A percentile compares a stretch with the other conserved stretches of the same genome.
phyloP scores from a whole-genome alignment of 1,284 basidiomycete species.

The Trametes sp. region DNA sequence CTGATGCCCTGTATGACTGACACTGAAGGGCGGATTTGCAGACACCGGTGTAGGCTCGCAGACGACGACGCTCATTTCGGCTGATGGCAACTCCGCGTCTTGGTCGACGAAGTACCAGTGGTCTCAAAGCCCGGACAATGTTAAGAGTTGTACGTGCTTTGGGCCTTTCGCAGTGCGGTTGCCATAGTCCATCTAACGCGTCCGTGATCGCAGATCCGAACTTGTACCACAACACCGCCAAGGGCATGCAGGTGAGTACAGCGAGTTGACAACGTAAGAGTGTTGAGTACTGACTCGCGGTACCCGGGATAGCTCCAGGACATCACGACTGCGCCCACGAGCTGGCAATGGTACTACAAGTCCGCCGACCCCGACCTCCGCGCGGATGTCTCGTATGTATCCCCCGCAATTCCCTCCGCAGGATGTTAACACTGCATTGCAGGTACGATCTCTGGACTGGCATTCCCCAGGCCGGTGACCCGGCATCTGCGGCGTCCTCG shows the following conservation, averaged over 20 bases:
- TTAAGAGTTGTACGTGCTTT: constrained; percentile 62
- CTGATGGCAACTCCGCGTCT: constrained; percentile 51
- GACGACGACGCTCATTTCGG: constrained; percentile 53
- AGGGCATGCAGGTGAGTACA: constrained; percentile 52
- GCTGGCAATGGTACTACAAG: constrained; percentile 61
- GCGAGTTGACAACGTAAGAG: background rate
- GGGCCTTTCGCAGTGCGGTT: background rate
- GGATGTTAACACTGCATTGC: too few relatives aligned
- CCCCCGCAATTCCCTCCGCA: too few relatives aligned
- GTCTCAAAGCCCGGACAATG: constrained; percentile 58
- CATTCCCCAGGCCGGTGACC: constrained; percentile 49
- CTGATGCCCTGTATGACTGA: background rate
- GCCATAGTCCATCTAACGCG: background rate
- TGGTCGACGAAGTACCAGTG: constrained; percentile 65
- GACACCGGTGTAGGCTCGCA: constrained; percentile 57
- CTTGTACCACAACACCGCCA: constrained; percentile 51
- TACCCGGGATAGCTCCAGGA: constrained; percentile 45
- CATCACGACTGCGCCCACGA: constrained; percentile 54
- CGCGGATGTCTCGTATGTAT: constrained; percentile 63
- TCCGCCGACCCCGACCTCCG: constrained; percentile 54
- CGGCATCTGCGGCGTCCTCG: constrained; percentile 56
- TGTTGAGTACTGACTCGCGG: too few relatives aligned
- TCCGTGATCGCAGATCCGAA: constrained; percentile 46
- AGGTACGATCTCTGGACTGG: constrained; percentile 68
- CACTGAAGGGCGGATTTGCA: constrained; percentile 19